A percentile compares a stretch with the other conserved stretches of the same genome.
These are phyloP conservation scores for Euphorbia lathyris DNA, from an alignment of 345 rosid species.

Conservation along the genomic window DNA sequence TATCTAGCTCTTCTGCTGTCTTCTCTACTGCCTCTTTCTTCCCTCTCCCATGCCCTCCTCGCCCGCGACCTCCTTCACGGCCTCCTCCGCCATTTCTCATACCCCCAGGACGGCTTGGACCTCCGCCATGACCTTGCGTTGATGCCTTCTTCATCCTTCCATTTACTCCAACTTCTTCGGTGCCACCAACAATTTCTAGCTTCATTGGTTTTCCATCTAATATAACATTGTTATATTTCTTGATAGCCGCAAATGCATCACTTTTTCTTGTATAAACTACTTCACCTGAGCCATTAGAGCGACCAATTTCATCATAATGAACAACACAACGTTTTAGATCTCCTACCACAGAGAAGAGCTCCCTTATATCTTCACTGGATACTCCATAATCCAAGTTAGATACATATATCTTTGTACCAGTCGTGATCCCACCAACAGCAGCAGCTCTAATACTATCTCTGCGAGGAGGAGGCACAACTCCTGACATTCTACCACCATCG, in stretches of 20 bases:
- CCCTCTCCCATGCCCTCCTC: slow-evolving; percentile 31
- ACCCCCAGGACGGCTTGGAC: slow-evolving; percentile 9
- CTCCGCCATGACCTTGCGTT: slow-evolving; percentile 38
- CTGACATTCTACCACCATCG: too few relatives aligned
- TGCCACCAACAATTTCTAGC: slow-evolving; percentile 70
- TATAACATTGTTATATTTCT: slow-evolving; percentile 78
- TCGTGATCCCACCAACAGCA: slow-evolving; percentile 79
- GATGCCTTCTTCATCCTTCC: slow-evolving; percentile 74
- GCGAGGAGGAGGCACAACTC: too few relatives aligned
- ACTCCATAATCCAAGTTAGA: slow-evolving; percentile 90
- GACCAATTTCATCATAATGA: slow-evolving; percentile 77
- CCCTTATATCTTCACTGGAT: slow-evolving; percentile 91
- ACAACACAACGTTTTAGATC: slow-evolving; percentile 80
- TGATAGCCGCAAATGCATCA: slow-evolving; percentile 84
- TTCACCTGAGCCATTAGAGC: slow-evolving; percentile 83
- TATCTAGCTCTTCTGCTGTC: slow-evolving; percentile 78
- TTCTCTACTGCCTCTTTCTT: slow-evolving; percentile 50
- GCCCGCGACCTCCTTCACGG: too few relatives aligned
- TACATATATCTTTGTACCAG: slow-evolving; percentile 73
- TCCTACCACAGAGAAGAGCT: slow-evolving; percentile 87
- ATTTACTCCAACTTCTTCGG: slow-evolving; percentile 45
- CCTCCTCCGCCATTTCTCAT: not conserved
- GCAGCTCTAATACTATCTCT: too few relatives aligned
- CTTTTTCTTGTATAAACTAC: slow-evolving; percentile 77
- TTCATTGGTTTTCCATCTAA: slow-evolving; percentile 91